Evolutionary conservation across 169 alveolate genomes (phyloP).

Genomic region (Babesia ovata): DNA sequence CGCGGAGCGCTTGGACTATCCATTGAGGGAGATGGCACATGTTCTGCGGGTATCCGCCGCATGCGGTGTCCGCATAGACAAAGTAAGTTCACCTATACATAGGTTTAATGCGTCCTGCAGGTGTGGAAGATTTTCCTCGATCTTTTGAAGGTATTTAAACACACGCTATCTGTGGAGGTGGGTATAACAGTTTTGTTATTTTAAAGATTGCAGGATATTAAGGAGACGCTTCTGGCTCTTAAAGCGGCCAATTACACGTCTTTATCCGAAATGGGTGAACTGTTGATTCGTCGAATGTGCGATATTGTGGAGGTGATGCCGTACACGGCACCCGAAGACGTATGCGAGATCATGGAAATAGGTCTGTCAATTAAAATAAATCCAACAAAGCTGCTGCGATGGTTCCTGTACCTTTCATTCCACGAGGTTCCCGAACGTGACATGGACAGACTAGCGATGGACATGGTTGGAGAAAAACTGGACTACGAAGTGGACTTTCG

Average conservation of each 20-base stretch:
- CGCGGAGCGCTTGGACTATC: slow-evolving; percentile 32
- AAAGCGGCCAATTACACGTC: slow-evolving; percentile 5
- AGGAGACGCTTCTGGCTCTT: slow-evolving; percentile 3
- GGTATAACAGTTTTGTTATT: background rate
- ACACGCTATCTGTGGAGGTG: slow-evolving; percentile 34
- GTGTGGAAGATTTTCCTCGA: slow-evolving; percentile 40
- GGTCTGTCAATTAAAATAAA: slow-evolving; percentile 10
- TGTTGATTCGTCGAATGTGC: slow-evolving; percentile 42
- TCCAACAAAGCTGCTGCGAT: slow-evolving; percentile 48
- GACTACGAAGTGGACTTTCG: slow-evolving; percentile 61
- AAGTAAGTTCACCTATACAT: background rate
- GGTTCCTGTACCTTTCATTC: slow-evolving; percentile 34
- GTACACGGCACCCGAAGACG: background rate
- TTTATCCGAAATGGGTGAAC: slow-evolving; percentile 26
- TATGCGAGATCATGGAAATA: slow-evolving; percentile 43
- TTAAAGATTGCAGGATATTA: background rate
- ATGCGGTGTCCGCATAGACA: slow-evolving; percentile 3
- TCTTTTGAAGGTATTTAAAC: slow-evolving; percentile 38
- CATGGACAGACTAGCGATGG: slow-evolving; percentile 31
- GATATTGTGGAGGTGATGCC: slow-evolving; percentile 51
- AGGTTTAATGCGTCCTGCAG: background rate
- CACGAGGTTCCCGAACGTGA: slow-evolving; percentile 40
- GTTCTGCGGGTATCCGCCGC: slow-evolving; percentile 6
- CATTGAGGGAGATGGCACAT: slow-evolving; percentile 6
- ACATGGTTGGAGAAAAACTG: slow-evolving; percentile 7